Percentiles rank a stretch among this genome's conserved stretches.
These are phyloP conservation scores for Cercospora sp. DNA, from an alignment of 2,329 filamentous ascomycete species.

Conservation along the genomic window DNA sequence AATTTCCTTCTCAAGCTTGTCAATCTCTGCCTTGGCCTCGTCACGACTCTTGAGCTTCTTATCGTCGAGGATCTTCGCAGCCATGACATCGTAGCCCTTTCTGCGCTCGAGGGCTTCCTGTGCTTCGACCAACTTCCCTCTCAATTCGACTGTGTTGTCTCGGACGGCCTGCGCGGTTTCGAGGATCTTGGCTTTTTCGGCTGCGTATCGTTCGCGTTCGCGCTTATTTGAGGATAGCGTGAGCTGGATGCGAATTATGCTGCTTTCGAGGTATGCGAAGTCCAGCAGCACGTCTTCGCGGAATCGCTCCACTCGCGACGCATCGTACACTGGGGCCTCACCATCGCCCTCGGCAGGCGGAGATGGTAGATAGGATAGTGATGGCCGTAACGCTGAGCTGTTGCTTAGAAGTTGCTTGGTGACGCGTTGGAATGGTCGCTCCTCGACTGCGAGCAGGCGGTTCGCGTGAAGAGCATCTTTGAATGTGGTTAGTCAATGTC, in stretches of 20 bases:
- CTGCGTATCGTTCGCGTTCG: conserved; percentile 80
- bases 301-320: conserved; percentile 56
- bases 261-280: conserved; percentile 83
- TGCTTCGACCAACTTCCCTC: conserved; percentile 73
- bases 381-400: conserved; percentile 62
- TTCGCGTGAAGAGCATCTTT: conserved; percentile 79
- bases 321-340: conserved; percentile 48
- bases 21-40: conserved; percentile 74
- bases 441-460: conserved; percentile 85
- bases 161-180: conserved; percentile 75
- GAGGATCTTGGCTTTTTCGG: conserved; percentile 76
- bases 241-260: conserved; percentile 83
- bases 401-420: conserved; percentile 75
- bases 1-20: conserved; percentile 85
- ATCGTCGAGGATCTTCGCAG: conserved; percentile 82
- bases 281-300: conserved; percentile 83
- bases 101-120: conserved; percentile 73
- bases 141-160: conserved; percentile 70
- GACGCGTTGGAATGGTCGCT: conserved; percentile 86
- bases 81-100: conserved; percentile 83
- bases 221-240: conserved; percentile 77
- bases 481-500: not conserved
- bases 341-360: conserved; percentile 61
- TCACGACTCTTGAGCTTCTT: conserved; percentile 77
- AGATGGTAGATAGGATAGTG: conserved; percentile 56